These are phyloP conservation scores for Euphorbia peplus DNA, from an alignment of 345 rosid genomes.

Conservation along the genomic window DNA sequence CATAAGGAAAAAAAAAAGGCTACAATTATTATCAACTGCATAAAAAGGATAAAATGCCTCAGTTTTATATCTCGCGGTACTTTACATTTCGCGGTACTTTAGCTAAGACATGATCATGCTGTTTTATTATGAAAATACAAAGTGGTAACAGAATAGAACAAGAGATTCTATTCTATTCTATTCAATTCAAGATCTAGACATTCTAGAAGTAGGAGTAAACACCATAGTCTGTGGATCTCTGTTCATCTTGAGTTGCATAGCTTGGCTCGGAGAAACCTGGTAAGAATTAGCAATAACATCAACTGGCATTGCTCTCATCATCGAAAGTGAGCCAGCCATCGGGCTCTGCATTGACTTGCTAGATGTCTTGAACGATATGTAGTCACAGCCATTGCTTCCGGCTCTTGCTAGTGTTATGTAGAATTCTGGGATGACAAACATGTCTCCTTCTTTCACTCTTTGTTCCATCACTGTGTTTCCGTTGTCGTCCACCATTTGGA, in stretches of 20 bases:
- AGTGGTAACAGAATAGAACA: not conserved
- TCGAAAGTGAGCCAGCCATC: conserved; percentile 31
- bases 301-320: conserved; percentile 34
- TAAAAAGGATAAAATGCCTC: not conserved
- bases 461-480: conserved; percentile 30
- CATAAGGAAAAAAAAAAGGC: too few species aligned
- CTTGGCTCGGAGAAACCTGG: conserved; percentile 28
- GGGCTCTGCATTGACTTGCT: conserved; percentile 31
- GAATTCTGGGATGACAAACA: conserved; percentile 40
- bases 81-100: not conserved
- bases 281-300: conserved; percentile 32
- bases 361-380: conserved; percentile 31
- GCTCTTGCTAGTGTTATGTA: conserved; percentile 14
- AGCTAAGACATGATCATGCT: not conserved
- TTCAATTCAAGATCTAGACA: conserved; percentile 1
- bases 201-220: conserved; percentile 18
- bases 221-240: conserved; percentile 32
- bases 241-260: conserved; percentile 20
- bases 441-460: conserved; percentile 26
- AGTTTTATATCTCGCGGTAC: not conserved
- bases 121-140: not conserved
- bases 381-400: conserved; percentile 32
- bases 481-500: conserved; percentile 28
- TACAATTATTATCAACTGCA: too few species aligned
- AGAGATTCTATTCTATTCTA: not conserved